phyloP scores from a whole-genome alignment of 345 rosid species.

The Acer negundo region DNA sequence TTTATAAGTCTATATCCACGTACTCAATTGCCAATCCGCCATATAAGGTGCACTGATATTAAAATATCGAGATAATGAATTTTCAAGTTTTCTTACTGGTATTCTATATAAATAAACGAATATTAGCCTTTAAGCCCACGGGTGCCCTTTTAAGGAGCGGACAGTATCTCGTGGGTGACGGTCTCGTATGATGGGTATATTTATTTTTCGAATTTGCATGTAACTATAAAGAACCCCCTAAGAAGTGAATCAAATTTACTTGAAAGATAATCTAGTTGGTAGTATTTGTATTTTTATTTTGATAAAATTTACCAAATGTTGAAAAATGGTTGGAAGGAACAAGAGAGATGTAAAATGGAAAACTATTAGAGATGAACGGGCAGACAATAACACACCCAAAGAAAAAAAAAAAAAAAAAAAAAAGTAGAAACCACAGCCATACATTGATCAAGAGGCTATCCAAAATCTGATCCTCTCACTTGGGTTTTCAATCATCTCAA shows the following conservation, averaged over 20 bases:
- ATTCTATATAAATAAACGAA: no score
- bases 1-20: not conserved
- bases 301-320: constrained; percentile 10
- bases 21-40: not conserved
- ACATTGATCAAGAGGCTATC: constrained; percentile 71
- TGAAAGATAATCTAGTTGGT: no score
- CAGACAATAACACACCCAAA: constrained; percentile 18
- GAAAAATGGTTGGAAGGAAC: constrained; percentile 1
- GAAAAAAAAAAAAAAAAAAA: no score
- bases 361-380: constrained; percentile 8
- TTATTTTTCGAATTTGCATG: no score
- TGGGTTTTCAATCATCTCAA: constrained; percentile 17
- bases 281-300: not conserved
- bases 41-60: no score
- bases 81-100: not conserved
- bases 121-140: no score
- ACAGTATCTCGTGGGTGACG: no score
- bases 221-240: no score
- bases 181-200: no score
- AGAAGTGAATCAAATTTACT: no score
- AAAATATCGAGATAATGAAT: no score
- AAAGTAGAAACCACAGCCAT: constrained; percentile 47
- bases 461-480: constrained; percentile 78
- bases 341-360: constrained; percentile 9
- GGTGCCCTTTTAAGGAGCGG: no score